These are phyloP conservation scores for Parsonsia alboflavescens DNA, from an alignment of 257 asterid genomes.

Conservation along the genomic window DNA sequence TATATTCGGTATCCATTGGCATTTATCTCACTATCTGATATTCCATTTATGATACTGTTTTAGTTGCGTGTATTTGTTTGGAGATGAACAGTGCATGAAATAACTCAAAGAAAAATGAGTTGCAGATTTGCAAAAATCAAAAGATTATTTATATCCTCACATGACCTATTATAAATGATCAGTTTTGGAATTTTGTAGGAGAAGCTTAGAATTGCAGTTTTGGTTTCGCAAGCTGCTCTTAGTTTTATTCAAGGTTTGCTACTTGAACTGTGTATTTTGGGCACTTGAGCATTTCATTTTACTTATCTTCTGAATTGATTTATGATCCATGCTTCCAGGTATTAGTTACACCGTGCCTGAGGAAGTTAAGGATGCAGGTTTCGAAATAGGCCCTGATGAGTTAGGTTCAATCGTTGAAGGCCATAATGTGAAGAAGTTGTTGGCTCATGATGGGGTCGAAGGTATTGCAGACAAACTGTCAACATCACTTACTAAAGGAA, in stretches of 20 bases:
- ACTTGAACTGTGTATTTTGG: constrained; percentile 8
- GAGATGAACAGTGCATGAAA: background rate
- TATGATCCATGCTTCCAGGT: constrained; percentile 36
- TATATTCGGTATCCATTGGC: background rate
- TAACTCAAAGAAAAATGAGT: background rate
- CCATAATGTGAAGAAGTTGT: constrained; percentile 58
- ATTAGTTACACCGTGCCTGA: constrained; percentile 64
- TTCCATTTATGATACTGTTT: background rate
- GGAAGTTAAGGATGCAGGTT: constrained; percentile 65
- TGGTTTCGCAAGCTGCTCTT: constrained; percentile 87
- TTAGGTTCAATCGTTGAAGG: constrained; percentile 73
- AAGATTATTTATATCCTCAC: background rate
- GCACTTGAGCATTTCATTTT: background rate
- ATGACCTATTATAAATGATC: constrained; percentile 8
- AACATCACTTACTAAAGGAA: constrained; percentile 50
- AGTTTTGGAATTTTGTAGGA: constrained; percentile 45
- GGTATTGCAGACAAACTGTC: constrained; percentile 62
- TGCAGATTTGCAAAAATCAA: background rate
- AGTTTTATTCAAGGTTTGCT: constrained; percentile 70
- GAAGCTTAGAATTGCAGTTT: constrained; percentile 77
- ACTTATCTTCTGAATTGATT: constrained; percentile 15
- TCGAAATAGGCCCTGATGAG: constrained; percentile 66
- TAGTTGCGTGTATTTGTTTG: background rate
- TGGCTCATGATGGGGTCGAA: constrained; percentile 66
- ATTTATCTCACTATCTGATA: background rate